Evolutionary conservation across 1,284 basidiomycete species (phyloP), one percentile per base, ranked within the genome.

Genomic region (Malassezia cuniculi): DNA sequence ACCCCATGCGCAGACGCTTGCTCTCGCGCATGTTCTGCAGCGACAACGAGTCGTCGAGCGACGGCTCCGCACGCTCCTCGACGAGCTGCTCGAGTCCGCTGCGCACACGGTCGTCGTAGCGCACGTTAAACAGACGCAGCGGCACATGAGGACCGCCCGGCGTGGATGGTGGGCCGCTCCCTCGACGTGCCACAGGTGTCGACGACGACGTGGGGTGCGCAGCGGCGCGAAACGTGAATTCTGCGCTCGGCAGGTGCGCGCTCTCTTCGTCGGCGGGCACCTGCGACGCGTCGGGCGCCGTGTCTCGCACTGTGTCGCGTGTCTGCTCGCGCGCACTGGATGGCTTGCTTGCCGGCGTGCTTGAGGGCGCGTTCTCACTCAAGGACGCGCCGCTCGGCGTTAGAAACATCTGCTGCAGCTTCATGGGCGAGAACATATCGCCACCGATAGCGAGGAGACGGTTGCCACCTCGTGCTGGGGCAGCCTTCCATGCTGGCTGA

Each of bases 381-480:
- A 19, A 2, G 40, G 41, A 32, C 42, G 47, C 30, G 41, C 41
- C 5, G 48, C 50, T 54, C 3, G 57, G 55, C 10, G 55, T 52
- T 27, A 53, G 50, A 39, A 58, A 65, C 52, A 65, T 60, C 31
- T 52, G 48, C 39, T 65, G 57, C 4, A 65, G 50, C 28, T 52
- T 53, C 41, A 58, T 54, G 0, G 58, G 58, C 2, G 57, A 57
- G 22, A 65, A 65, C 47, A 65, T 58, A 39, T 65, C 59, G 17
- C 59, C 57, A 6, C 59, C 59, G 11, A 57, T 47, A 14, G 38
- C 51, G 5, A 36, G n/a, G 14, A 56, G 32, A 4, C 47, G 36
- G 11, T 39, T 35, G 12, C 22, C 19, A 9, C 31, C 36, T 15
- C 33, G 34, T 4, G 26, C 31, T 11, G 44, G 44, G 6, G 30